Evolutionary conservation across 2,329 filamentous ascomycete species (phyloP).

Genomic region (Calonectria honghensis): DNA sequence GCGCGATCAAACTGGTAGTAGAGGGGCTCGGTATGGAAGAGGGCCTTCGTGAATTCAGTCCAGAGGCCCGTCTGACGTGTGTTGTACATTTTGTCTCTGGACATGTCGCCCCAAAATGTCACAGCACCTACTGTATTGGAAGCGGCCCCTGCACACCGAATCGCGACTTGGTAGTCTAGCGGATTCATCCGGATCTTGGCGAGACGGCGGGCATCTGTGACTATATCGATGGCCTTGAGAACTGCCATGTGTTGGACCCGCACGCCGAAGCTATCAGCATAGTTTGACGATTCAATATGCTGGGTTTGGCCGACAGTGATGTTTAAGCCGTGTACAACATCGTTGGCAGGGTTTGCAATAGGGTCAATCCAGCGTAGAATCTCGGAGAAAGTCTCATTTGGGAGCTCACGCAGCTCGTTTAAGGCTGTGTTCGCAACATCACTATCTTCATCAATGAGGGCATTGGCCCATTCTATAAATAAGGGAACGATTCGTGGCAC

Average conservation of each 20-base stretch:
- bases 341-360: slow-evolving; percentile 67
- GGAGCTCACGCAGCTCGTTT: slow-evolving; percentile 63
- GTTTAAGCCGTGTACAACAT: slow-evolving; percentile 65
- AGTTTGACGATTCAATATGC: slow-evolving; percentile 60
- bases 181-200: slow-evolving; percentile 53
- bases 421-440: slow-evolving; percentile 53
- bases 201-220: slow-evolving; percentile 60
- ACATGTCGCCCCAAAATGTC: slow-evolving; percentile 59
- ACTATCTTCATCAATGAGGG: slow-evolving; percentile 45
- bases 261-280: slow-evolving; percentile 67
- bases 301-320: slow-evolving; percentile 64
- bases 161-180: slow-evolving; percentile 66
- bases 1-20: slow-evolving; percentile 68
- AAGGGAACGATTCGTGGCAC: slow-evolving; percentile 48
- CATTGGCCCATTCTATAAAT: slow-evolving; percentile 55
- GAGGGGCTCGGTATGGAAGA: slow-evolving; percentile 67
- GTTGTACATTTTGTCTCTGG: slow-evolving; percentile 49
- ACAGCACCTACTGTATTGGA: slow-evolving; percentile 60
- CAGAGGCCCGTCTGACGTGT: slow-evolving; percentile 61
- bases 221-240: slow-evolving; percentile 58
- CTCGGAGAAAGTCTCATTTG: slow-evolving; percentile 76
- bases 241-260: slow-evolving; percentile 64
- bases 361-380: slow-evolving; percentile 79
- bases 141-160: slow-evolving; percentile 69
- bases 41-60: slow-evolving; percentile 68